Evolutionary conservation across 345 rosid genomes (phyloP).

Genomic region (Alliaria petiolata): DNA sequence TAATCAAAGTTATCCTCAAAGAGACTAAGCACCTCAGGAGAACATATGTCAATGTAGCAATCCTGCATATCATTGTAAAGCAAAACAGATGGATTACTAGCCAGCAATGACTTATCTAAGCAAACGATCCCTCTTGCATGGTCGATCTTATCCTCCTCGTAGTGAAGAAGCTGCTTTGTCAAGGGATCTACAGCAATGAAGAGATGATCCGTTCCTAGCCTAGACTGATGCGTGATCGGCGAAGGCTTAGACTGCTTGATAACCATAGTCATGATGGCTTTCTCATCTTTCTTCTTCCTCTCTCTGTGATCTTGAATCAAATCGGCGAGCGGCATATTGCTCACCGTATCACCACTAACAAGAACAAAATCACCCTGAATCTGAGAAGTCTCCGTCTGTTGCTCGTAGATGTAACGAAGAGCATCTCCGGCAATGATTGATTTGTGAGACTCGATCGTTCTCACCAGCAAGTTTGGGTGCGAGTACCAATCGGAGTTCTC

Average conservation of each 20-base stretch:
- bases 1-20: slow-evolving; percentile 97
- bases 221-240: slow-evolving; percentile 63
- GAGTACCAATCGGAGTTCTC: slow-evolving; percentile 71
- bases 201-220: slow-evolving; percentile 90
- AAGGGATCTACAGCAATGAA: slow-evolving; percentile 86
- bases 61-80: slow-evolving; percentile 88
- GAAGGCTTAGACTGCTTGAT: slow-evolving; percentile 74
- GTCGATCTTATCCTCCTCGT: slow-evolving; percentile 77
- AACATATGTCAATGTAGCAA: slow-evolving; percentile 87
- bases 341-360: slow-evolving; percentile 89
- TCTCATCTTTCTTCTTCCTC: slow-evolving; percentile 76
- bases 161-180: slow-evolving; percentile 85
- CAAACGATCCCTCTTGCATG: slow-evolving; percentile 52
- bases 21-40: slow-evolving; percentile 89
- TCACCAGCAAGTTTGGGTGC: slow-evolving; percentile 55
- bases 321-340: slow-evolving; percentile 81
- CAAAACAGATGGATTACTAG: slow-evolving; percentile 55
- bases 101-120: slow-evolving; percentile 70
- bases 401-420: slow-evolving; percentile 77
- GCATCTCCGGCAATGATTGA: slow-evolving; percentile 95
- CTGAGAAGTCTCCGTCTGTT: slow-evolving; percentile 80
- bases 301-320: slow-evolving; percentile 83
- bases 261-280: slow-evolving; percentile 96
- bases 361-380: slow-evolving; percentile 91
- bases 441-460: slow-evolving; percentile 76